Conservation (phyloP, 2,329 filamentous ascomycete genomes). For the Xylariaceae sp. region DNA sequence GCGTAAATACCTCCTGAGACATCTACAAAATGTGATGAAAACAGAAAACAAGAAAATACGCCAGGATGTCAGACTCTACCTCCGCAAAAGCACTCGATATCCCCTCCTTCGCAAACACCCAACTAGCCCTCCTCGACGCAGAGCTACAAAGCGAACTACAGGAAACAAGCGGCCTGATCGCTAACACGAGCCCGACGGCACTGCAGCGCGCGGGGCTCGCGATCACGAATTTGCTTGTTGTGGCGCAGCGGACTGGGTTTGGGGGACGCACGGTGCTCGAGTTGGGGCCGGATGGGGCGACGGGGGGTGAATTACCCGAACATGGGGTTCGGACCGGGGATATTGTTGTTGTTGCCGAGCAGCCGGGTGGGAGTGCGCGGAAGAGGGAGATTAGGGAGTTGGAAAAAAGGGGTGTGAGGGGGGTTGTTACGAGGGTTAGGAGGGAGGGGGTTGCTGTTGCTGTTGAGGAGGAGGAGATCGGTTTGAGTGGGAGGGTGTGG, state of each 20-base stretch:
- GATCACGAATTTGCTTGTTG: conserved; percentile 67
- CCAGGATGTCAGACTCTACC: conserved; percentile 36
- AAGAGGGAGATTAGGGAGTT: conserved; percentile 68
- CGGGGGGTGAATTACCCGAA: conserved; percentile 58
- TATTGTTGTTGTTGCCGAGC: conserved; percentile 70
- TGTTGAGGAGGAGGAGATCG: conserved; percentile 63
- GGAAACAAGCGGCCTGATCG: conserved; percentile 63
- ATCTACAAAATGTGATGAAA: background rate
- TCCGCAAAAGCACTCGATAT: conserved; percentile 52
- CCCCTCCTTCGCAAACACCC: conserved; percentile 62
- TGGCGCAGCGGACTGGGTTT: conserved; percentile 77
- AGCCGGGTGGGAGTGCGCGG: conserved; percentile 65
- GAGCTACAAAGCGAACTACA: conserved; percentile 69
- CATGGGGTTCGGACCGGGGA: conserved; percentile 73
- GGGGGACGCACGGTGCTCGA: conserved; percentile 89
- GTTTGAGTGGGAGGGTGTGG: conserved; percentile 51
- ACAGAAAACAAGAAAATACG: background rate
- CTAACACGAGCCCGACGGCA: conserved; percentile 60
- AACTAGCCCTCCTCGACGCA: conserved; percentile 63
- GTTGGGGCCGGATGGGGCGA: conserved; percentile 67
- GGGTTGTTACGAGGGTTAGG: conserved; percentile 63
- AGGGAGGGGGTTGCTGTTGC: conserved; percentile 59
- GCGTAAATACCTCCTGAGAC: background rate
- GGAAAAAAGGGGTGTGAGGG: conserved; percentile 61
- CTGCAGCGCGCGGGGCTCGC: conserved; percentile 75